Evolutionary conservation across 805 yeast species (phyloP).

Genomic region (Ogataea philodendri): DNA sequence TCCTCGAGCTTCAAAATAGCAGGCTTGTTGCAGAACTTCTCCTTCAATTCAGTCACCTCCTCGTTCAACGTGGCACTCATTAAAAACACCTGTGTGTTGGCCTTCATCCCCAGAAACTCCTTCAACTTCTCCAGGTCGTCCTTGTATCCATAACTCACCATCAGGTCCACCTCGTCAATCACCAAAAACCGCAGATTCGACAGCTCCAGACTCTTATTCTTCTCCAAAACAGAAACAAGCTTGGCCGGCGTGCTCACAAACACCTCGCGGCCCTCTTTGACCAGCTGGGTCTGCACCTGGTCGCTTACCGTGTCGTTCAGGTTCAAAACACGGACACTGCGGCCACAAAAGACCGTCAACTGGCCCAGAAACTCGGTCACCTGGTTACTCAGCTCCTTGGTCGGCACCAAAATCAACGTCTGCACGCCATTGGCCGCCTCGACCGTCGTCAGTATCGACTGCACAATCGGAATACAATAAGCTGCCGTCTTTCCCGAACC

Average conservation of each 20-base stretch:
- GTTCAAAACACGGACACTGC: constrained; percentile 61
- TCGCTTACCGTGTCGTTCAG: constrained; percentile 61
- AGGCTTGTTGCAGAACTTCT: constrained; percentile 76
- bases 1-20: constrained; percentile 80
- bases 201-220: constrained; percentile 45
- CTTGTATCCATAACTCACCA: constrained; percentile 84
- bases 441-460: constrained; percentile 56
- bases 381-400: constrained; percentile 87
- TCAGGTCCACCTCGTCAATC: constrained; percentile 93
- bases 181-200: constrained; percentile 65
- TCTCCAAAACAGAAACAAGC: constrained; percentile 54
- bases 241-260: constrained; percentile 86
- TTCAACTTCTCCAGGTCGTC: constrained; percentile 76
- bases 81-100: constrained; percentile 79
- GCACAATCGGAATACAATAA: constrained; percentile 81
- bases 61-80: constrained; percentile 96
- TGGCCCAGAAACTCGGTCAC: constrained; percentile 69
- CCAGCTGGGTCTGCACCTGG: constrained; percentile 65
- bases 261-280: constrained; percentile 75
- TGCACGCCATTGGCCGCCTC: constrained; percentile 37
- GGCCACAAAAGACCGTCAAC: constrained; percentile 68
- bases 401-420: constrained; percentile 83
- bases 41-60: constrained; percentile 75
- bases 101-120: constrained; percentile 63
- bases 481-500: constrained; percentile 97